A percentile compares a stretch with the other conserved stretches of the same genome.
Evolutionary conservation across 2,329 filamentous ascomycete species (phyloP).

Genomic region (Cryoendolithus antarcticus): DNA sequence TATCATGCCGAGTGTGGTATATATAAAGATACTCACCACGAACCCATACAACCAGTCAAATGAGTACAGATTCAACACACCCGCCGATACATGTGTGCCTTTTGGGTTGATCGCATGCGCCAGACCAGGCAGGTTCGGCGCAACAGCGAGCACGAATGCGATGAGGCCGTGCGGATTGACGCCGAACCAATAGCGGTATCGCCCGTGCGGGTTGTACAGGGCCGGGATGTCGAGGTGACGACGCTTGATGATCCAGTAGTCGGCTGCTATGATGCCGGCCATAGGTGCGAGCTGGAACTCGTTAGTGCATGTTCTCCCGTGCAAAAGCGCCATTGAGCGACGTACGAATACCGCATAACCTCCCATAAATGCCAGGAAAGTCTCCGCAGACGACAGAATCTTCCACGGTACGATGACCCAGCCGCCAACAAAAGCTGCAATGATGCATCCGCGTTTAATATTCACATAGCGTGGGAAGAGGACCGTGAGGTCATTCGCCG

Average conservation of each 20-base stretch:
- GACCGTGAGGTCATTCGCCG: constrained; percentile 42
- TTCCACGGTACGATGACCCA: constrained; percentile 82
- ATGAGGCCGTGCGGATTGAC: constrained; percentile 49
- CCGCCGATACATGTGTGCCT: too few species aligned
- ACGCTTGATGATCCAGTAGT: constrained; percentile 21
- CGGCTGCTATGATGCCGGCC: constrained; percentile 26
- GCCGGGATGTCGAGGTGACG: constrained; percentile 12
- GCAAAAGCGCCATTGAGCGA: constrained; percentile 58
- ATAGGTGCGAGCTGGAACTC: constrained; percentile 29
- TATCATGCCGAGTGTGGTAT: too few species aligned
- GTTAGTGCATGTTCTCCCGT: constrained; percentile 1
- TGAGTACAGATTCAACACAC: too few species aligned
- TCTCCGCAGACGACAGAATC: constrained; percentile 60
- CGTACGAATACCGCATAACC: constrained; percentile 62
- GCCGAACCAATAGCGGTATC: constrained; percentile 25
- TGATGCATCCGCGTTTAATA: constrained; percentile 76
- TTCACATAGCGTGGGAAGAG: constrained; percentile 43
- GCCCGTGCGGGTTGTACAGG: constrained; percentile 14
- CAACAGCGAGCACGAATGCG: constrained; percentile 45
- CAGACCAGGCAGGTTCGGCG: constrained; percentile 44
- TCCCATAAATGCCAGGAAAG: constrained; percentile 83
- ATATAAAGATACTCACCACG: too few species aligned
- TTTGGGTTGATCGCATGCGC: constrained; percentile 30
- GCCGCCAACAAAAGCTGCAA: constrained; percentile 61
- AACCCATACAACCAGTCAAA: too few species aligned